Base-by-base conservation (phyloP, 805 yeast species). In the Candida nitratophila region DNA sequence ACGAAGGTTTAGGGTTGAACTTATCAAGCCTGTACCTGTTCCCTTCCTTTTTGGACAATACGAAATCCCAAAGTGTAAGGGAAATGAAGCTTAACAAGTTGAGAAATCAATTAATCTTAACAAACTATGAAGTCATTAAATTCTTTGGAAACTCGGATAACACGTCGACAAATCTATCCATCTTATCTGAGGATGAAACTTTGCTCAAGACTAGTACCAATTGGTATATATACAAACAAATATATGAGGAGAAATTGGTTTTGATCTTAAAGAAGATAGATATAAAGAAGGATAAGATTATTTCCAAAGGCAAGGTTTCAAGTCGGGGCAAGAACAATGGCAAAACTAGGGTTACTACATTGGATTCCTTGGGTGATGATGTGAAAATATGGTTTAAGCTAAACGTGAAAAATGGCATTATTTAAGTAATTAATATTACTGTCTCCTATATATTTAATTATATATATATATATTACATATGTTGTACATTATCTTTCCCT, bases 141-240 rank as follows among this genome's bases (percentile, higher is more conserved):
- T 36, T 34, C 12, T 34, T 12, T 7, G 37, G 37, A 6, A 34
- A 34, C 17, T 17, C 24, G 3, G 17, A 19, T 34, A 17, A 5
- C 7, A 22, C 29, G 3, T 22, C 19, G 14, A 22, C 38, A 10
- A 22, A 22, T 8, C 15, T 36, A 4, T 36, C 27, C 15, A 22
- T 26, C 3, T 27, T 20, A 39, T 27, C 32, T 4, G 29, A 14
- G n/a, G 37, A 40, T 14, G 37, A 40, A 34, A 22, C 17, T 34
- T 37, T 58, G 6, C 44, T 55, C 17, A 59, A 59, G 38, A 38
- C 60, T 17, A 54, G 51, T 40, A 48, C 41, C 29, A 51, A 48
- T 27, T 54, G 59, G 56, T 60, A 64, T 60, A 55, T 62, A 34
- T 39, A 56, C 16, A 46, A 52, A 20, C 48, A 48, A 35, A 33